These are phyloP conservation scores for Phytophthora capsici DNA, from an alignment of 352 stramenopile species.

Conservation along the genomic window DNA sequence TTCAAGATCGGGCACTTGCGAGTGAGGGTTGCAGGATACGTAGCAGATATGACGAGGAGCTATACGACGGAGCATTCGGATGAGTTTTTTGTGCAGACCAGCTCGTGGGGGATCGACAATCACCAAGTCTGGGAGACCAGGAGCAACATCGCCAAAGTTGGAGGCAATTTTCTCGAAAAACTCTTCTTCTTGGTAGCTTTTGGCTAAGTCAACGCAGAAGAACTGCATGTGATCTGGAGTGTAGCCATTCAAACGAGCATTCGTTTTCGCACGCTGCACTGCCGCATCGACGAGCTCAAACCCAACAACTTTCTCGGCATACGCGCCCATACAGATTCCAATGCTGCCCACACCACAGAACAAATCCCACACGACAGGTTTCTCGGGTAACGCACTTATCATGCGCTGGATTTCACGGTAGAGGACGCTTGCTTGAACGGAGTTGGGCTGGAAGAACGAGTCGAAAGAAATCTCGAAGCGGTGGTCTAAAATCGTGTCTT, in stretches of 20 bases:
- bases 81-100: slow-evolving; percentile 72
- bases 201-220: slow-evolving; percentile 65
- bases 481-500: slow-evolving; percentile 69
- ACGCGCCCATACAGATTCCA: slow-evolving; percentile 69
- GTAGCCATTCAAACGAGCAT: slow-evolving; percentile 71
- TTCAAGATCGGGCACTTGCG: slow-evolving; percentile 65
- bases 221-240: slow-evolving; percentile 62
- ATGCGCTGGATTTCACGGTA: slow-evolving; percentile 63
- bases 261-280: slow-evolving; percentile 57
- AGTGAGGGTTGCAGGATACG: slow-evolving; percentile 80
- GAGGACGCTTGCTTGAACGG: slow-evolving; percentile 55
- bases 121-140: slow-evolving; percentile 56
- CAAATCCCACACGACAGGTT: slow-evolving; percentile 78
- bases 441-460: slow-evolving; percentile 86
- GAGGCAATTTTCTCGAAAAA: slow-evolving; percentile 34
- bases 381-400: slow-evolving; percentile 29
- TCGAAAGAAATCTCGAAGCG: slow-evolving; percentile 72
- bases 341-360: slow-evolving; percentile 86
- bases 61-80: slow-evolving; percentile 58
- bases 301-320: slow-evolving; percentile 57
- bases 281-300: slow-evolving; percentile 74
- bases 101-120: slow-evolving; percentile 80
- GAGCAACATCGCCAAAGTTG: slow-evolving; percentile 7
- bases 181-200: slow-evolving; percentile 53
- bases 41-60: slow-evolving; percentile 66